Evolutionary conservation across 2,329 filamentous ascomycete genomes (phyloP), one percentile per base, ranked within the genome.

Genomic region (Shiraia bambusicola): DNA sequence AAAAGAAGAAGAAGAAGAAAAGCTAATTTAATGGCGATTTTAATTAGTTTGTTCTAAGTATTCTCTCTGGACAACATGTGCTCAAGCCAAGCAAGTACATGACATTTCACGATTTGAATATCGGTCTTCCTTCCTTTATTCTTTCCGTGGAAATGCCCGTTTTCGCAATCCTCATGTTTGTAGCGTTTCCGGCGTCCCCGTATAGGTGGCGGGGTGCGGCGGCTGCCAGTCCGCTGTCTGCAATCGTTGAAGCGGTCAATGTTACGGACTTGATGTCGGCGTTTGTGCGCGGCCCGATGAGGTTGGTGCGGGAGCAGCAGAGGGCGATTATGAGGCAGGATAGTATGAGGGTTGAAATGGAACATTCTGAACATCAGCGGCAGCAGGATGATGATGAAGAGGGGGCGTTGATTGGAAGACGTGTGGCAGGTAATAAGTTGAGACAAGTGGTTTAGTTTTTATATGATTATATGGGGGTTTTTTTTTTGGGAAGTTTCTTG

Each of bases 131-230:
- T 0, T 52, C 51, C 7, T 52, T 65, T n/a, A 45, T 64, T 9
- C 53, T 65, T 24, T 52, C 56, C 12, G 56, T 55, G 45, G 62
- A 66, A 50, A 64, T 65, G 61, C 63, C 62, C 3, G 22, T 63
- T 22, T 66, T 66, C 42, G 54, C 58, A 3, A 17, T 59, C 28
- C 42, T 65, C 3, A 42, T 66, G 14, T 13, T 58, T 26, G 45
- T 59, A 26, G 59, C 61, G 0, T 66, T 62, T 28, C 48, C 57
- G 1, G 56, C 57, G 4, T 50, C 48, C 19, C 51, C 50, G 1
- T 63, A 64, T 33, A 56, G 49, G 22, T 40, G 46, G 12, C 36
- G 27, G 9, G 35, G 36, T 6, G 47, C 52, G 3, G 54, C 48
- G 3, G 54, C 48, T 10, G 51, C 53, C 1, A 58, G 58, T 0